Evolutionary conservation across 192 early-diverging fungal genomes (phyloP), one percentile per base, ranked within the genome.

Genomic region (Backusella psychrophila): DNA sequence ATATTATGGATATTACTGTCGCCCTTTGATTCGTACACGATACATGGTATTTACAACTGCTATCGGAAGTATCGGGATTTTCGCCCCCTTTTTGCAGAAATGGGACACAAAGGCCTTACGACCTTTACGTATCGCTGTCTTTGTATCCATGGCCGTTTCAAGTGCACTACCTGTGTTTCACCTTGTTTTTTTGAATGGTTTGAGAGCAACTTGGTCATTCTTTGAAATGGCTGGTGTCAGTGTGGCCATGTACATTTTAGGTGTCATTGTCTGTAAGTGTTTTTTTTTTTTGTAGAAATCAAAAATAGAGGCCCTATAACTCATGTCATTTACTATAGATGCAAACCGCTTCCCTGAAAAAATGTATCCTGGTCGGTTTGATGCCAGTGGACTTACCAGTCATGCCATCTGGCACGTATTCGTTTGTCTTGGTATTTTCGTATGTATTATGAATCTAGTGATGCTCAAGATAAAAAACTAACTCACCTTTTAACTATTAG

Each of bases 351-450:
- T 87, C 66, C 90, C 90, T 31, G 90, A 91, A 77, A 86, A 86
- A 67, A 84, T 85, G 68, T 90, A 81, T 42, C 90, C 90, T 4
- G 90, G 90, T 9, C 52, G 79, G 53, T 90, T 90, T 84, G 90
- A 91, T 73, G 75, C 77, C 39, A 81, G 82, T 72, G 90, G 90
- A 41, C 67, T 83, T 73, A 85, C 87, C 52, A 88, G 86, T 63
- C 90, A 91, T 79, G 87, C 88, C 34, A 73, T 89, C 52, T 91
- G 90, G 90, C 90, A 91, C 71, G 80, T 89, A 19, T 86, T 83
- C 77, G 90, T 91, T 21, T 87, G 88, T 29, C 80, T 86, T 3
- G 90, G 90, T 8, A 91, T 91, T 63, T 91, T 84, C 66, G 80
- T 81, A 74, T 73, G 80, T 77, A 9, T 41, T 39, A 33, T 35